Conservation (phyloP, 177 flowering plant genomes). For the Vitis hybrid region DNA sequence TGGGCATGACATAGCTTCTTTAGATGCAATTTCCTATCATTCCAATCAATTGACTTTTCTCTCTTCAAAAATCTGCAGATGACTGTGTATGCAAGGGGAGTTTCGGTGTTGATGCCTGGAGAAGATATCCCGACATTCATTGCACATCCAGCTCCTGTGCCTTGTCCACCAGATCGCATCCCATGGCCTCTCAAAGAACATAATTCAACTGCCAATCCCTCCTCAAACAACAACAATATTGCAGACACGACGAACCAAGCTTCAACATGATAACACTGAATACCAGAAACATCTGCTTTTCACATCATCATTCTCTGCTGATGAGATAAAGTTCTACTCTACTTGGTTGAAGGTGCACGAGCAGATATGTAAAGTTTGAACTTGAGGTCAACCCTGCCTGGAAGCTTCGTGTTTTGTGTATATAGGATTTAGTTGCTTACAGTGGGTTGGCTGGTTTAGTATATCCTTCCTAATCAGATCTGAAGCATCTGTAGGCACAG, state of each 20-base stretch:
- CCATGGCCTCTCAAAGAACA: constrained; percentile 50
- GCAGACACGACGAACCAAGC: background rate
- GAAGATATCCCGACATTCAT: constrained; percentile 71
- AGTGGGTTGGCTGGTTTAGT: constrained; percentile 9
- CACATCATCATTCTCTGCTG: no score
- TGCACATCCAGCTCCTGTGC: constrained; percentile 74
- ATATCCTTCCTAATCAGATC: background rate
- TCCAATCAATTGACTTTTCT: background rate
- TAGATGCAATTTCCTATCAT: background rate
- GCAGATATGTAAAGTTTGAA: no score
- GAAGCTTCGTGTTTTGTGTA: constrained; percentile 1
- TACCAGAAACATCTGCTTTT: no score
- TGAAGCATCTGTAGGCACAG: background rate
- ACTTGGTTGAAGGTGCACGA: no score
- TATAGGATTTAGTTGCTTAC: constrained; percentile 4
- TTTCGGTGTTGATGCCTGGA: constrained; percentile 88
- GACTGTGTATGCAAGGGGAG: constrained; percentile 61
- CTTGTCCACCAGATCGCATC: constrained; percentile 47
- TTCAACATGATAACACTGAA: background rate
- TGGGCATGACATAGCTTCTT: no score
- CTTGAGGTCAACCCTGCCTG: no score
- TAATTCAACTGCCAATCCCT: constrained; percentile 5
- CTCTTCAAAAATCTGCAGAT: constrained; percentile 38
- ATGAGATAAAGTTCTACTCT: no score
- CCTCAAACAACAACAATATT: constrained; percentile 1